Evolutionary conservation across 2,329 filamentous ascomycete species (phyloP), one percentile per base, ranked within the genome.

Genomic region (Penicillium sp.): DNA sequence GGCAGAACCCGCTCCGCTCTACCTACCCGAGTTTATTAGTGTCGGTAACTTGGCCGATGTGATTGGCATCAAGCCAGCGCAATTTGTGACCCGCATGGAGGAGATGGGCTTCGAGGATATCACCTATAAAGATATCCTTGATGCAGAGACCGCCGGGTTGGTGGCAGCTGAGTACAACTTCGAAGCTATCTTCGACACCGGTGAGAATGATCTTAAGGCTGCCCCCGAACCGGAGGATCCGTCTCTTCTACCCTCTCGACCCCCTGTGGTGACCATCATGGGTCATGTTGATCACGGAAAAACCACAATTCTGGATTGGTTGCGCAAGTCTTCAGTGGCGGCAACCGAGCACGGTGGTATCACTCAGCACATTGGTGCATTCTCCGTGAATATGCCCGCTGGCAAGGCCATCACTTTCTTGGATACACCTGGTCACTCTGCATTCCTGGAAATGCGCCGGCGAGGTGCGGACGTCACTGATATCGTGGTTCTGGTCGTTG

Each of bases 231-330:
- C 85, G 8, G 86, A 86, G 65, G 90, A 93, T 71, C 82, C 79
- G 46, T 85, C 88, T 0, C 64, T 73, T 13, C 75, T 97, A 7
- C 91, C 92, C 2, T 74, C 79, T 32, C 85, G 95, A 14, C 93
- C 94, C 7, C 95, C 94, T 0, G 91, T 99, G 34, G 92, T 99
- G 38, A 97, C 95, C 0, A 99, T 99, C 68, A 99, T 99, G 95
- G 94, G 94, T 2, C 94, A 99, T 62, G 94, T 99, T 65, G 95
- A 99, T 71, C 94, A 99, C 72, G 94, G 94, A 50, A 99, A 99
- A 78, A 99, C 94, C 0, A 99, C 95, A 0, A 86, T 99, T 40
- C 81, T 99, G 9, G 94, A 99, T 71, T 97, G 88, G 76, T 80
- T 99, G 43, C 89, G 94, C 36, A 95, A 96, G 65, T 94, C 92